phyloP scores from a whole-genome alignment of 331 rosid genomes.

The Arachis monticola region DNA sequence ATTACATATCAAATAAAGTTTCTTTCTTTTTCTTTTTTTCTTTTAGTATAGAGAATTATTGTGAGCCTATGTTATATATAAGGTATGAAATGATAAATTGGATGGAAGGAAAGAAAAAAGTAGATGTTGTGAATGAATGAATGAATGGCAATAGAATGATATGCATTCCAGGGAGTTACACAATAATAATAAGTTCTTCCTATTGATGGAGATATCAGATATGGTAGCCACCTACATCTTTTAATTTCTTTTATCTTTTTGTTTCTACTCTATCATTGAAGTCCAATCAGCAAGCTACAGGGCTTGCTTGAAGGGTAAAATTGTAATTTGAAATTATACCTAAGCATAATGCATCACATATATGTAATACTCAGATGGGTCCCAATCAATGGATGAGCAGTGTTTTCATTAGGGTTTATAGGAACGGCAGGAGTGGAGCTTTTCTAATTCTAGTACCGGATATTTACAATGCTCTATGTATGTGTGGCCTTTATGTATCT shows the following conservation, averaged over 20 bases:
- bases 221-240: slow-evolving; percentile 38
- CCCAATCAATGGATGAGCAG: slow-evolving; percentile 30
- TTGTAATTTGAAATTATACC: slow-evolving; percentile 39
- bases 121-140: slow-evolving; percentile 46
- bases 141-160: slow-evolving; percentile 71
- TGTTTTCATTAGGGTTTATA: slow-evolving; percentile 56
- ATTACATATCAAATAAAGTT: too few species aligned
- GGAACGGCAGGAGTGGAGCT: slow-evolving; percentile 44
- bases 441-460: slow-evolving; percentile 36
- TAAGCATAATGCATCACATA: background rate
- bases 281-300: slow-evolving; percentile 38
- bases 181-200: slow-evolving; percentile 45
- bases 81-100: slow-evolving; percentile 49
- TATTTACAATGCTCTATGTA: slow-evolving; percentile 7
- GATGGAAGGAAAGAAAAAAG: slow-evolving; percentile 46
- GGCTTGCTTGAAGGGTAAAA: slow-evolving; percentile 49
- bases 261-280: slow-evolving; percentile 5
- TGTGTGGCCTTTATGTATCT: slow-evolving; percentile 6
- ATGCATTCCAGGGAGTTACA: slow-evolving; percentile 41
- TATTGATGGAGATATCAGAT: slow-evolving; percentile 51
- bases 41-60: too few species aligned
- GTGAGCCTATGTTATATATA: slow-evolving; percentile 18
- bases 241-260: background rate
- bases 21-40: too few species aligned
- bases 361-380: slow-evolving; percentile 14